Conservation (phyloP, 2,329 filamentous ascomycete genomes). For the Colletotrichum gloeosporioides region DNA sequence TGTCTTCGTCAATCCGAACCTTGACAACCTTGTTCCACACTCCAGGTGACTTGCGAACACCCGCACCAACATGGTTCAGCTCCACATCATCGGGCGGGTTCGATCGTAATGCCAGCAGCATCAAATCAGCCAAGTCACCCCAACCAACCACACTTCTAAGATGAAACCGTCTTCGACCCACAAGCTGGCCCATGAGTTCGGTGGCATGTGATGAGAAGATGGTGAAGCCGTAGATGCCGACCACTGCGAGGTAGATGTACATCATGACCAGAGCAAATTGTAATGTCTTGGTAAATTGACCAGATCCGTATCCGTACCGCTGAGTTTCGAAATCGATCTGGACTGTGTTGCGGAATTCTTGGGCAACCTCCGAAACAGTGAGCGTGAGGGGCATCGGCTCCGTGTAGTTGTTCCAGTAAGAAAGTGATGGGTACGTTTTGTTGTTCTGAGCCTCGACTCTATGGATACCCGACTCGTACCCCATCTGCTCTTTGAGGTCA, state of each 20-base stretch:
- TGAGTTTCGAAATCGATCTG: neutral
- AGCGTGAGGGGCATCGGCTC: neutral
- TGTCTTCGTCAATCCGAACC: neutral
- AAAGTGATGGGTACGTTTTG: neutral
- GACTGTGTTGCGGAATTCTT: neutral
- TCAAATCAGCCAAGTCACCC: neutral
- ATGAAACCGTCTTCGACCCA: neutral
- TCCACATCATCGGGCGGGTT: neutral
- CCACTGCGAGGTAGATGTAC: neutral
- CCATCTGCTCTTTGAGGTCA: neutral
- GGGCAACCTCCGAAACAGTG: neutral
- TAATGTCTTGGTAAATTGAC: neutral
- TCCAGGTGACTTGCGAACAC: neutral
- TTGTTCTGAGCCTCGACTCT: neutral
- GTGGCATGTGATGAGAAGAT: neutral
- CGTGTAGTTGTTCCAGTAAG: neutral
- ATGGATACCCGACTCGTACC: neutral
- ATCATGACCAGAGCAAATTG: neutral
- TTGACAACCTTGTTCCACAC: neutral
- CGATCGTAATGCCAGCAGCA: neutral
- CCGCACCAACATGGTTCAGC: neutral
- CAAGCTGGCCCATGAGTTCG: neutral
- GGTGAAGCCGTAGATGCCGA: neutral
- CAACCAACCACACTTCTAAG: neutral
- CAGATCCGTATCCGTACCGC: slow-evolving; percentile 1